Conservation (phyloP, 1,284 basidiomycete genomes). For the Tylopilus sp. region DNA sequence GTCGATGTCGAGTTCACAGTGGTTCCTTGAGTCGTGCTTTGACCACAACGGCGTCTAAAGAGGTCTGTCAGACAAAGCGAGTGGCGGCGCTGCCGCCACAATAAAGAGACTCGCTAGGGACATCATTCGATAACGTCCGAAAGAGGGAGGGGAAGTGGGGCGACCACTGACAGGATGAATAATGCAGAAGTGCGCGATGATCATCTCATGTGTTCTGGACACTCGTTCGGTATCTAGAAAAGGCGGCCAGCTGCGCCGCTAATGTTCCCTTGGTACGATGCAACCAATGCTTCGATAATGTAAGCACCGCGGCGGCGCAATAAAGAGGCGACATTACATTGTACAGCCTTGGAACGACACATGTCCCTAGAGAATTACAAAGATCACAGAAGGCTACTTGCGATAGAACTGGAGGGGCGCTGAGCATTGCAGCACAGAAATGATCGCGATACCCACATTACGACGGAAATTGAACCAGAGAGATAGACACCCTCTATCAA, state of each 20-base stretch:
- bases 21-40: constrained; percentile 14
- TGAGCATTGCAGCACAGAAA: constrained; percentile 15
- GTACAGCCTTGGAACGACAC: constrained; percentile 12
- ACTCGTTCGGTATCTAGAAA: constrained; percentile 11
- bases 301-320: constrained; percentile 16
- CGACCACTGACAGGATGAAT: constrained; percentile 16
- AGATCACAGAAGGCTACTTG: constrained; percentile 40
- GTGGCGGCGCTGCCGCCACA: constrained; percentile 8
- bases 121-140: neutral
- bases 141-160: constrained; percentile 1
- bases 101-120: constrained; percentile 12
- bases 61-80: constrained; percentile 22
- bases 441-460: constrained; percentile 54
- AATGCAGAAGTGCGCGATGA: constrained; percentile 19
- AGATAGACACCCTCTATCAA: constrained; percentile 81
- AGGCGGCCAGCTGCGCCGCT: constrained; percentile 9
- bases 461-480: constrained; percentile 87
- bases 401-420: constrained; percentile 59
- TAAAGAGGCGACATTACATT: constrained; percentile 28
- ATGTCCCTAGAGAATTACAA: constrained; percentile 13
- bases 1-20: constrained; percentile 9
- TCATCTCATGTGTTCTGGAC: constrained; percentile 5
- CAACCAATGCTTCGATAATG: constrained; percentile 4
- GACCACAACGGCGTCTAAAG: constrained; percentile 14
- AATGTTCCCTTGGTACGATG: constrained; percentile 3